Percentiles rank a stretch among this genome's conserved stretches.
Conservation (phyloP, 805 yeast genomes). For the Pichia membranifaciens region DNA sequence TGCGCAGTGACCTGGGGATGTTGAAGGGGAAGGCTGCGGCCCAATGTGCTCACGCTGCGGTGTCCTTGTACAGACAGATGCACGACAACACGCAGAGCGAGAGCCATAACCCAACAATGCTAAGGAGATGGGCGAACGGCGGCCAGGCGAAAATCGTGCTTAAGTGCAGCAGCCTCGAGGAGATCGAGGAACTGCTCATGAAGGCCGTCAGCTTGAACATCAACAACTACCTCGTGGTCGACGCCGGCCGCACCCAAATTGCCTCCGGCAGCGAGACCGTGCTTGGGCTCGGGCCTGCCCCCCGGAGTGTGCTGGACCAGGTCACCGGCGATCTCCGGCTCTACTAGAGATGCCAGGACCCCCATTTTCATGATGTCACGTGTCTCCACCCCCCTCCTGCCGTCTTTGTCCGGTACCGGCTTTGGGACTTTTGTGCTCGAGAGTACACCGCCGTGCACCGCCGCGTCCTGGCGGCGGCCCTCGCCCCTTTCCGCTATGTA, state of each 20-base stretch:
- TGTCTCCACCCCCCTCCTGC: too few relatives aligned
- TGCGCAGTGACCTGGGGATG: constrained; percentile 87
- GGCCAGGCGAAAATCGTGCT: constrained; percentile 96
- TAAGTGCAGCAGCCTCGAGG: constrained; percentile 63
- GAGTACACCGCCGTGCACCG: too few relatives aligned
- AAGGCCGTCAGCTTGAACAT: constrained; percentile 75
- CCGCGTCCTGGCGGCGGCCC: too few relatives aligned
- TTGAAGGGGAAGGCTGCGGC: constrained; percentile 95
- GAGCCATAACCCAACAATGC: constrained; percentile 55
- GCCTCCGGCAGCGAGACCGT: constrained; percentile 97
- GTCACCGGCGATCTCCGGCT: constrained; percentile 76
- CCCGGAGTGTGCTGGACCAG: constrained; percentile 69
- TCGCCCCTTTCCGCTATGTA: too few relatives aligned
- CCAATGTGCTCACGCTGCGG: constrained; percentile 97
- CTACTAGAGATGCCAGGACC: constrained; percentile 48
- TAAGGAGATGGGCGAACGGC: constrained; percentile 67
- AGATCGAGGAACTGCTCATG: constrained; percentile 70
- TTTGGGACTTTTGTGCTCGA: too few relatives aligned
- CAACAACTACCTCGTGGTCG: constrained; percentile 77
- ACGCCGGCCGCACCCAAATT: constrained; percentile 95
- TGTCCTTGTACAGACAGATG: constrained; percentile 75
- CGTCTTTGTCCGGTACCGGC: too few relatives aligned
- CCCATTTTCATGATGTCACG: too few relatives aligned
- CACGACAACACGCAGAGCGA: constrained; percentile 40
- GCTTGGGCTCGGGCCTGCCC: constrained; percentile 96